Conservation (phyloP, 1,284 basidiomycete species). For the Austropuccinia psidii region DNA sequence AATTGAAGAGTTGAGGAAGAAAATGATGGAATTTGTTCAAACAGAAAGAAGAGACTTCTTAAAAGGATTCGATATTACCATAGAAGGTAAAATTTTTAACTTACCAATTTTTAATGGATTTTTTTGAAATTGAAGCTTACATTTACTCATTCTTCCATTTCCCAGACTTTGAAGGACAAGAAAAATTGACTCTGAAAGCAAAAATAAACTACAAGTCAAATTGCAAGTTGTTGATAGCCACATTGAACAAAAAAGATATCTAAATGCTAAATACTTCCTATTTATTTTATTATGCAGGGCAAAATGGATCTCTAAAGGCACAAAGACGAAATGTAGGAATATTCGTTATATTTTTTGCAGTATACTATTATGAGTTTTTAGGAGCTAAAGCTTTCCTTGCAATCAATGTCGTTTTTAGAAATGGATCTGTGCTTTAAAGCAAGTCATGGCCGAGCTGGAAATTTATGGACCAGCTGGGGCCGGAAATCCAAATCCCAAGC, state of each 20-base stretch:
- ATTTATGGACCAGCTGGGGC: constrained; percentile 23
- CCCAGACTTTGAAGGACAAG: constrained; percentile 71
- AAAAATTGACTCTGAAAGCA: constrained; percentile 66
- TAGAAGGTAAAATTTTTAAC: constrained; percentile 37
- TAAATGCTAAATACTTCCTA: neutral
- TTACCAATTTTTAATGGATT: constrained; percentile 48
- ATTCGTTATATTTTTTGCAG: too few species aligned
- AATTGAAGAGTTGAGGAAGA: constrained; percentile 66
- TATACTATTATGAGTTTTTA: too few species aligned
- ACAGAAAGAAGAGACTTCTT: constrained; percentile 48
- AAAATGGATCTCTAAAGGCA: constrained; percentile 65
- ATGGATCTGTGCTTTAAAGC: constrained; percentile 36
- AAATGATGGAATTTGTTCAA: constrained; percentile 74
- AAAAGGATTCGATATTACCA: constrained; percentile 46
- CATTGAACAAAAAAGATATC: neutral
- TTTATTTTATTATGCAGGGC: constrained; percentile 46
- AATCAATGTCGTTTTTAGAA: neutral
- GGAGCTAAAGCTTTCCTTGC: too few species aligned
- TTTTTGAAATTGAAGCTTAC: constrained; percentile 41
- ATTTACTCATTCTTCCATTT: constrained; percentile 34
- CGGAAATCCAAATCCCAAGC: constrained; percentile 16
- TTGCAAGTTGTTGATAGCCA: constrained; percentile 53
- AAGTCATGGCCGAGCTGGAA: constrained; percentile 22
- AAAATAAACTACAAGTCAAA: constrained; percentile 89
- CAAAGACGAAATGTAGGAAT: constrained; percentile 34